Base-by-base conservation (phyloP, 2,329 filamentous ascomycete species). In the Lachnellula arida region DNA sequence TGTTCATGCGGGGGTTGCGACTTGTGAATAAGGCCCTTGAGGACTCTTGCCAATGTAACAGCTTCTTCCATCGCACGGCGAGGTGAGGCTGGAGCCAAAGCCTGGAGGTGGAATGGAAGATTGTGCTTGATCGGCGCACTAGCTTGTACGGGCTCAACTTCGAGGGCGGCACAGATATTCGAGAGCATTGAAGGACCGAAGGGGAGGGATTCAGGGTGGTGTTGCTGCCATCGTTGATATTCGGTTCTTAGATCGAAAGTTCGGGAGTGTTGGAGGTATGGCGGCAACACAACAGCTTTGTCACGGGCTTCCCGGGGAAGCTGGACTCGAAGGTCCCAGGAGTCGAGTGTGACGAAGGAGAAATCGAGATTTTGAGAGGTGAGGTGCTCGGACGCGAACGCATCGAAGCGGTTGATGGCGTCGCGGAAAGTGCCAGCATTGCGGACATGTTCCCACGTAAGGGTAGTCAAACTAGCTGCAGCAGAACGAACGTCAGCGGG, bases 91-190 rank as follows among this genome's bases (percentile, higher is more conserved):
- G 94, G 94, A 49, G 94, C 94, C 60, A 99, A 80, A 12, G 94
- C 93, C 77, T 99, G 94, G 60, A 99, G 80, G 72, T 99, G 94
- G 77, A 99, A 99, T 11, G 94, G 94, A 40, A 99, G 81, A 72
- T 97, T 97, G 73, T 97, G 94, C 76, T 97, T 99, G 76, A 99
- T 97, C 46, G 94, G 94, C 55, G 94, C 93, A 69, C 92, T 97
- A 11, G 92, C 93, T 75, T 97, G 92, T 39, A 99, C 91, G 54
- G 95, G 92, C 75, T 99, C 94, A 48, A 99, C 94, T 76, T 99
- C 94, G 53, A 99, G 86, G 53, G 94, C 94, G 61, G 94, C 94
- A 77, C 94, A 99, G 72, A 99, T 99, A 75, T 97, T 97, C 67
- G 92, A 88, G 63, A 99, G 81, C 73, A 94, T 95, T 57, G 91